Evolutionary conservation across 202 grass and related monocot genomes (phyloP).

Genomic region (Dendrocalamus latiflorus): DNA sequence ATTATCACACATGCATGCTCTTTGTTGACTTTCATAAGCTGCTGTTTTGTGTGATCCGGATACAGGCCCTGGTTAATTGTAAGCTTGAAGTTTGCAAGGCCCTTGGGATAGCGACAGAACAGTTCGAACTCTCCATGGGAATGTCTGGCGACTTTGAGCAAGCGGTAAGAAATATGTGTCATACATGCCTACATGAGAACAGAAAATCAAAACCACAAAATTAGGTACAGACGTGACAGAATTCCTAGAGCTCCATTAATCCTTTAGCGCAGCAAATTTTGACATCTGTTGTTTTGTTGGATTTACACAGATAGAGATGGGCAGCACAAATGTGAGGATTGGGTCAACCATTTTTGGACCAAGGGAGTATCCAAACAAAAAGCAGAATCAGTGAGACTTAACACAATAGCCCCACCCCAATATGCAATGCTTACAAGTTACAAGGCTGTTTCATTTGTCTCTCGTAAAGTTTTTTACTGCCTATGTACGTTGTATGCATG

Average conservation of each 20-base stretch:
- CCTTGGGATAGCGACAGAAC: constrained; percentile 47
- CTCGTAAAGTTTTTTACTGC: neutral
- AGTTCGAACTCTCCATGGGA: constrained; percentile 88
- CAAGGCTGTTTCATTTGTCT: neutral
- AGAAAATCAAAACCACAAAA: neutral
- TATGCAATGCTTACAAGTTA: neutral
- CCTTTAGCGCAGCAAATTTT: neutral
- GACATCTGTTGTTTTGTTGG: neutral
- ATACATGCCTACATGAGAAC: neutral
- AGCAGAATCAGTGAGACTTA: constrained; percentile 17
- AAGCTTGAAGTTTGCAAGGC: constrained; percentile 54
- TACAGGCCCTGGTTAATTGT: constrained; percentile 56
- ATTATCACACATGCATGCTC: neutral
- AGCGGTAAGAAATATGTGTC: constrained; percentile 46
- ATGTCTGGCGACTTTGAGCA: constrained; percentile 90
- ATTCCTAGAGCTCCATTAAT: neutral
- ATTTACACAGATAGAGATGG: constrained; percentile 59
- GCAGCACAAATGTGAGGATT: constrained; percentile 74
- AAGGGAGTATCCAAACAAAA: constrained; percentile 74
- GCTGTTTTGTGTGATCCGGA: neutral
- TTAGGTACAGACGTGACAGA: neutral
- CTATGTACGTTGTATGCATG: neutral
- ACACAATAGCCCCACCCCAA: neutral
- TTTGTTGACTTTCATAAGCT: neutral
- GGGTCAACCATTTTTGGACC: constrained; percentile 85